Evolutionary conservation across 192 early-diverging fungal genomes (phyloP).

Genomic region (Tieghemiomyces parasiticus): DNA sequence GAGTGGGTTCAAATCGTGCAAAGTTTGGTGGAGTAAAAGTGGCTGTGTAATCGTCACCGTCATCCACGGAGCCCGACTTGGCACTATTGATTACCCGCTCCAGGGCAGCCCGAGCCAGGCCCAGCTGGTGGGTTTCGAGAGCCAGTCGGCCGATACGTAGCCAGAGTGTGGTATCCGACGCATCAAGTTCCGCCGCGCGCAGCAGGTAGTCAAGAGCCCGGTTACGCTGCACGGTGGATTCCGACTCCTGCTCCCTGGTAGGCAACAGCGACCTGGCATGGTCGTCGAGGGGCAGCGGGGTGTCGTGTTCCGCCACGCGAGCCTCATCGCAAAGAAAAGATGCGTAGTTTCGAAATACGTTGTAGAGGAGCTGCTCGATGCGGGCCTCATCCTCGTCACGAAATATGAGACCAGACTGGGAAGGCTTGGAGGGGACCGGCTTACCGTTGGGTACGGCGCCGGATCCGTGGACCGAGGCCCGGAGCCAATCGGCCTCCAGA

Average conservation of each 20-base stretch:
- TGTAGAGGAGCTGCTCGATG: neutral
- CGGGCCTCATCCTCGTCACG: neutral
- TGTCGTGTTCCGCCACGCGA: too few relatives aligned
- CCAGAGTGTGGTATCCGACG: constrained; percentile 3
- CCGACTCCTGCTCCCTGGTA: neutral
- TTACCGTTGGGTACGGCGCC: too few relatives aligned
- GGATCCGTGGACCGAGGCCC: neutral
- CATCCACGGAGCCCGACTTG: too few relatives aligned
- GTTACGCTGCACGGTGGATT: neutral
- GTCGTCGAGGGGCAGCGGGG: neutral
- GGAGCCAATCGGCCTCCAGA: neutral
- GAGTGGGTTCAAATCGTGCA: neutral
- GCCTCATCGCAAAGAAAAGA: neutral
- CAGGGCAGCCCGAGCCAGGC: constrained; percentile 6
- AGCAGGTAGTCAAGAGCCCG: neutral
- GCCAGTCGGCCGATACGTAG: neutral
- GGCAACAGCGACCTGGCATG: too few relatives aligned
- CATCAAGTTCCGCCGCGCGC: neutral
- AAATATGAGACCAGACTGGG: neutral
- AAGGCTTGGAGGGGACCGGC: too few relatives aligned
- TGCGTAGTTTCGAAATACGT: neutral
- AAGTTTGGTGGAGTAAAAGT: too few relatives aligned
- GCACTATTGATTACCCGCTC: constrained; percentile 3
- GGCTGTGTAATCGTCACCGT: neutral
- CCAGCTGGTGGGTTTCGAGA: neutral